Percentiles rank a stretch among this genome's conserved stretches.
phyloP scores from a whole-genome alignment of 2,329 filamentous ascomycete genomes.

The Trichoderma citrinoviride region DNA sequence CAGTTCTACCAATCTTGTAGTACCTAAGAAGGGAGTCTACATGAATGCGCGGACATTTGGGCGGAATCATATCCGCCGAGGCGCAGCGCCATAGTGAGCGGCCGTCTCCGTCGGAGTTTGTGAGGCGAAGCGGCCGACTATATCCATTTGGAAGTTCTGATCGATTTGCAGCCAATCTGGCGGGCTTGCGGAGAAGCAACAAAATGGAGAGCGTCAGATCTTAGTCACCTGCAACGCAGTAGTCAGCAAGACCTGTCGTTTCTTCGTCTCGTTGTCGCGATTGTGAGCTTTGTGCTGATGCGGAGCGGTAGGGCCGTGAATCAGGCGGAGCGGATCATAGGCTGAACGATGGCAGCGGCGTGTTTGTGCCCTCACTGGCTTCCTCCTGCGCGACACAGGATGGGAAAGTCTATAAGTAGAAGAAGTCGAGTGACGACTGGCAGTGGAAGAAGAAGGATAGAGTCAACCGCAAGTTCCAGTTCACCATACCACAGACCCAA shows the following conservation, averaged over 20 bases:
- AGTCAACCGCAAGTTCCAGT: not conserved
- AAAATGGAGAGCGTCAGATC: not conserved
- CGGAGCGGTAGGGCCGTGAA: not conserved
- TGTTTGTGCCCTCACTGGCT: not conserved
- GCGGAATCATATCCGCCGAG: not conserved
- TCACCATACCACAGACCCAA: not conserved
- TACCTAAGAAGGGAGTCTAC: not conserved
- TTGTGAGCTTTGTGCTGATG: not conserved
- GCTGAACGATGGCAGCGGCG: not conserved
- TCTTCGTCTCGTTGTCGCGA: not conserved
- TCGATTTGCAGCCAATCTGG: not conserved
- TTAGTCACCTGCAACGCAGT: not conserved
- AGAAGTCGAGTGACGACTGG: not conserved
- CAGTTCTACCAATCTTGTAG: not conserved
- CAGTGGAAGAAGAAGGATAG: not conserved
- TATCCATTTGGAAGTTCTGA: not conserved
- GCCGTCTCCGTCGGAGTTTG: not conserved
- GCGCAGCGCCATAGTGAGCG: not conserved
- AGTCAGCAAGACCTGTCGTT: not conserved
- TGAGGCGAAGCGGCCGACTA: not conserved
- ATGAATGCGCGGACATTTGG: not conserved
- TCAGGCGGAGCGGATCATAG: conserved; percentile 4
- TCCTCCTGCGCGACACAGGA: not conserved
- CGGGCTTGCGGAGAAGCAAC: not conserved
- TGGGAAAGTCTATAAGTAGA: not conserved